Percentiles rank a stretch among this genome's conserved stretches.
Evolutionary conservation across 1,139 yeast genomes (phyloP).

Genomic region (Ashbya aceris): DNA sequence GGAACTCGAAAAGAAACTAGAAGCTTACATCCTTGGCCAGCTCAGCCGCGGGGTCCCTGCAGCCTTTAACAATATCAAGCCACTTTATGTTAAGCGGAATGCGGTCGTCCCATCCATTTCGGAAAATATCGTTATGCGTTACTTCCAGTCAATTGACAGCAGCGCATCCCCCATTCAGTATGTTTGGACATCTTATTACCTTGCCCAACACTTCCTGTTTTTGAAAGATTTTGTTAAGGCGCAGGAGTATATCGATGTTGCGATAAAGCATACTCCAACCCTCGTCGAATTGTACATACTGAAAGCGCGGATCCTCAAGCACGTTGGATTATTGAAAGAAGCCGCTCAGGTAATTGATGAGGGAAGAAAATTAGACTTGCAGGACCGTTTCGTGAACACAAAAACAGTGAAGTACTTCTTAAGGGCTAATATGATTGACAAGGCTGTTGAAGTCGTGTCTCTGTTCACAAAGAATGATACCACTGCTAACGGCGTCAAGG

Average conservation of each 20-base stretch:
- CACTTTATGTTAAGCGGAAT: constrained; percentile 50
- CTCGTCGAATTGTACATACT: constrained; percentile 72
- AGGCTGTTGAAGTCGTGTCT: constrained; percentile 67
- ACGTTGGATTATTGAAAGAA: constrained; percentile 45
- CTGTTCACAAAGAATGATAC: constrained; percentile 79
- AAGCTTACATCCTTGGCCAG: constrained; percentile 48
- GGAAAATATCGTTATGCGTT: constrained; percentile 46
- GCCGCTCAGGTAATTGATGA: constrained; percentile 63
- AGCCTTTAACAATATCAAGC: constrained; percentile 75
- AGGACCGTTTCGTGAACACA: constrained; percentile 86
- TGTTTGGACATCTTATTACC: constrained; percentile 72
- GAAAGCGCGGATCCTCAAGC: constrained; percentile 75
- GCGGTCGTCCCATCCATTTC: constrained; percentile 32
- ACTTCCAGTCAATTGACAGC: constrained; percentile 29
- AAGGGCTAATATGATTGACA: constrained; percentile 68
- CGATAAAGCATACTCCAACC: constrained; percentile 69
- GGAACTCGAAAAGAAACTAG: constrained; percentile 38
- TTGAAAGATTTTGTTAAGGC: constrained; percentile 47
- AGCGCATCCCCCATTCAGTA: constrained; percentile 41
- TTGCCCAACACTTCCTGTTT: constrained; percentile 70
- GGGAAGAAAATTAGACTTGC: constrained; percentile 72
- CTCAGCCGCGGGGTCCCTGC: constrained; percentile 84
- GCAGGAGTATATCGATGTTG: constrained; percentile 46
- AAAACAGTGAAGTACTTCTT: constrained; percentile 77
- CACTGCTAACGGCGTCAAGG: constrained; percentile 72